Base-by-base conservation (phyloP, 345 rosid genomes). In the Acer negundo region DNA sequence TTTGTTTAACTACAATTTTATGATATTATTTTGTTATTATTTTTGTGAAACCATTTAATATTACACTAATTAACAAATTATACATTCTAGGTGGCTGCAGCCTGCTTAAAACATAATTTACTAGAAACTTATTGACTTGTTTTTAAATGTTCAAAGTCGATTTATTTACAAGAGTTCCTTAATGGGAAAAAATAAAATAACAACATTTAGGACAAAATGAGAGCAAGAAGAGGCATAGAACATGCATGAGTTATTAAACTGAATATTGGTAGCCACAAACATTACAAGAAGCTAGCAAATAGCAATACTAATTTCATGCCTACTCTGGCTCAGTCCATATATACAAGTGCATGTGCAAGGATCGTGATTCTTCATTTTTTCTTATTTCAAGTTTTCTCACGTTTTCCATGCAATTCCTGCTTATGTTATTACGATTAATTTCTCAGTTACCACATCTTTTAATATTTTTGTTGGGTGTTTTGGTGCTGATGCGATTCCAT, bases 361-460 rank as follows among this genome's bases (percentile, higher is more conserved):
- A 20, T 58, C 51, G 49, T 35, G 74, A 24, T n/a, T 10, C 26
- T 23, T 11, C 49, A 2, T 0, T 17, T 3, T 7, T 7, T 35
- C 6, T 16, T 7, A 13, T 13, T 8, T 40, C 7, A 6, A 59
- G 51, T 22, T 59, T 3, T 59, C 15, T 20, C 75, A 72, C 75
- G 75, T 72, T 72, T 72, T 72, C n/a, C 49, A 72, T 72, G 67
- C 67, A 72, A 58, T n/a, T 16, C 22, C 19, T 59, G 2, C 9
- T 49, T 35, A 35, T 35, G 4, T 35, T 5, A 35, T 35, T 35
- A 35, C 38, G 0, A 35, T 35, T 35, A 35, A 0, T 35, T 61
- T 2, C 19, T 49, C 55, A 49, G 16, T 3, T 13, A 1, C 3
- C 55, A 49, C 55, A 49, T 49, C 55, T 42, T 42, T 42, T 35